Conservation (phyloP, 2,329 filamentous ascomycete species). For the Stromatinia cepivora region DNA sequence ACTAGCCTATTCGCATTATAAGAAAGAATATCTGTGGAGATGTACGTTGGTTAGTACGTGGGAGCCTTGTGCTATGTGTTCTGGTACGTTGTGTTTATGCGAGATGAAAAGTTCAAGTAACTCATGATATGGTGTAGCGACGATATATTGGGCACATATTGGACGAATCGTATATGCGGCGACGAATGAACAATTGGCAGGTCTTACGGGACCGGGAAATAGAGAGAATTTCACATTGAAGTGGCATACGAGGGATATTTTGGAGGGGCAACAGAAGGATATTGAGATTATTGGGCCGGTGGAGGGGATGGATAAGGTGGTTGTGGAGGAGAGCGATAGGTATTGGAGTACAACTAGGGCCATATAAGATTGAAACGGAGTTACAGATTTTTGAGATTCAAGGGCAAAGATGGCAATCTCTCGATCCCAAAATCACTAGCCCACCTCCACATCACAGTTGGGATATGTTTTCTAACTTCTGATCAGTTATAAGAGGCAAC, state of each 20-base stretch:
- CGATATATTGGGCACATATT: slow-evolving; percentile 54
- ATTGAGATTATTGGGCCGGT: slow-evolving; percentile 53
- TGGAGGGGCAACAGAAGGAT: slow-evolving; percentile 50
- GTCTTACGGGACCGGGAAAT: slow-evolving; percentile 50
- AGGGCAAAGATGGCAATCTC: no score
- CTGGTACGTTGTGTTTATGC: slow-evolving; percentile 35
- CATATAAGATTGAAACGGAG: background rate
- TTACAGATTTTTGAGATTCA: no score
- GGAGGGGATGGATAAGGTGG: slow-evolving; percentile 46
- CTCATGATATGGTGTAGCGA: slow-evolving; percentile 33
- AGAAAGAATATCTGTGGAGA: slow-evolving; percentile 49
- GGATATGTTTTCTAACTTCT: no score
- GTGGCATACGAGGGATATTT: slow-evolving; percentile 50
- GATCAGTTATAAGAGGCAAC: no score
- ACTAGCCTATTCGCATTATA: slow-evolving; percentile 50
- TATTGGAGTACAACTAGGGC: slow-evolving; percentile 47
- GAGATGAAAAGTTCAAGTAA: background rate
- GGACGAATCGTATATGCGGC: slow-evolving; percentile 53
- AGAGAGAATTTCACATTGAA: slow-evolving; percentile 54
- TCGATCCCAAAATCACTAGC: no score
- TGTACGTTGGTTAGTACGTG: slow-evolving; percentile 55
- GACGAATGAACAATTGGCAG: slow-evolving; percentile 48
- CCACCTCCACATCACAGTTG: no score
- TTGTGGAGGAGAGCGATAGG: slow-evolving; percentile 48
- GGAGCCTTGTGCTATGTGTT: slow-evolving; percentile 58